Evolutionary conservation across 306 rosid genomes (phyloP).

Genomic region (Astragalus glycyphyllos): DNA sequence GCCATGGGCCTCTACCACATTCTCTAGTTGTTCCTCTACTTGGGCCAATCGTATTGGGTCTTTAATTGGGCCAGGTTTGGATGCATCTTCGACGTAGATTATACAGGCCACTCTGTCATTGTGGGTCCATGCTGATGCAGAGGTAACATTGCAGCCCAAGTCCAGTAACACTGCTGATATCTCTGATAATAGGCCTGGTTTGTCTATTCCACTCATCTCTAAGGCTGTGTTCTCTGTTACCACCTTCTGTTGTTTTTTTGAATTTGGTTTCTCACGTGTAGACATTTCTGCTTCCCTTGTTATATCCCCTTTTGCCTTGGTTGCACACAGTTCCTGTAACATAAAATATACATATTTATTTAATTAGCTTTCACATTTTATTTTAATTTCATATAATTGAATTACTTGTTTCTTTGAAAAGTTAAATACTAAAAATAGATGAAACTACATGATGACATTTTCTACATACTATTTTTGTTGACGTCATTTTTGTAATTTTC

Average conservation of each 20-base stretch:
- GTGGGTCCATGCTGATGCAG: conserved; percentile 84
- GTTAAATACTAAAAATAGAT: too few species aligned
- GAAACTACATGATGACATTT: too few species aligned
- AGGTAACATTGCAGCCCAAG: conserved; percentile 64
- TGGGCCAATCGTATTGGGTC: conserved; percentile 62
- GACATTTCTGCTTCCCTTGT: conserved; percentile 31
- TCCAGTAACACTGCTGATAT: conserved; percentile 68
- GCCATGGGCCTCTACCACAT: conserved; percentile 69
- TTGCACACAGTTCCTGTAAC: conserved; percentile 69
- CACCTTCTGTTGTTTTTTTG: neutral
- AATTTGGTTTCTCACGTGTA: conserved; percentile 29
- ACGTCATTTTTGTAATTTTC: too few species aligned
- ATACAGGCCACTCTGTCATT: conserved; percentile 64
- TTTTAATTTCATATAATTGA: neutral
- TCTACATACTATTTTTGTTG: too few species aligned
- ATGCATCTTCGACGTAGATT: conserved; percentile 65
- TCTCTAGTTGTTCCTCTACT: conserved; percentile 65
- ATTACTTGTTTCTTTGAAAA: too few species aligned
- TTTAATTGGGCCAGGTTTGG: conserved; percentile 55
- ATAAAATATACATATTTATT: neutral
- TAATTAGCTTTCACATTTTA: too few species aligned
- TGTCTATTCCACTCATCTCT: conserved; percentile 74
- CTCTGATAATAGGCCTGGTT: conserved; percentile 82
- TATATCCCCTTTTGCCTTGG: conserved; percentile 47
- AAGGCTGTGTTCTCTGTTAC: conserved; percentile 54